phyloP scores from a whole-genome alignment of 768 basidiomycete species.

The Imleria badia region DNA sequence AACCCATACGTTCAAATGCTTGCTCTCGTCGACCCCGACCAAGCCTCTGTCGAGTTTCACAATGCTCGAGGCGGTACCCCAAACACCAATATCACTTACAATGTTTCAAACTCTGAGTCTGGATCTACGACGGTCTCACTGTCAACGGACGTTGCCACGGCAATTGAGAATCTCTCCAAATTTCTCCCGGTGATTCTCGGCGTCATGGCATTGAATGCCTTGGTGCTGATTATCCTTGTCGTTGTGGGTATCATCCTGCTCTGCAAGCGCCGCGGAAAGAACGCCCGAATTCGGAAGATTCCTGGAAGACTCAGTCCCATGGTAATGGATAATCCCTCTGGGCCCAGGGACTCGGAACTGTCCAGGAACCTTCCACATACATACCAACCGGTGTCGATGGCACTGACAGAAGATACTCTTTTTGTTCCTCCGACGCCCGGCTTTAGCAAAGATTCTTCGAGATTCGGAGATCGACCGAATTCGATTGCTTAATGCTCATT shows the following conservation, averaged over 20 bases:
- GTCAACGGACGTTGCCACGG: conserved; percentile 55
- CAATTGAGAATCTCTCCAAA: conserved; percentile 60
- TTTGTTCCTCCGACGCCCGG: conserved; percentile 57
- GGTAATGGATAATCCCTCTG: conserved; percentile 45
- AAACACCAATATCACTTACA: conserved; percentile 67
- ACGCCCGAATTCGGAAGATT: conserved; percentile 33
- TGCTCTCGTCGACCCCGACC: conserved; percentile 63
- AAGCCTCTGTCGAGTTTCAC: conserved; percentile 74
- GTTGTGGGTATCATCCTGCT: conserved; percentile 53
- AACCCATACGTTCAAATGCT: conserved; percentile 77
- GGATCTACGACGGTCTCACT: conserved; percentile 50
- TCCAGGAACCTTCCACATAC: conserved; percentile 43
- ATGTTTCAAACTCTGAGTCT: conserved; percentile 43
- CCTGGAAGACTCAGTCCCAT: conserved; percentile 55
- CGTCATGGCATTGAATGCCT: conserved; percentile 74
- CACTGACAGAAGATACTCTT: conserved; percentile 45
- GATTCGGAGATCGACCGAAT: conserved; percentile 40
- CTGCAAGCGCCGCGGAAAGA: conserved; percentile 48
- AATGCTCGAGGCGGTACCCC: conserved; percentile 62
- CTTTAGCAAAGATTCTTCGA: conserved; percentile 41
- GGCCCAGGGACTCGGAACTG: conserved; percentile 37
- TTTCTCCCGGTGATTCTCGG: conserved; percentile 75
- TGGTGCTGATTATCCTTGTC: conserved; percentile 59
- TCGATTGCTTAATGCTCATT: conserved; percentile 37
- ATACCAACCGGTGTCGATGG: conserved; percentile 73